Evolutionary conservation across 1,139 yeast genomes (phyloP), one percentile per base, ranked within the genome.

Genomic region (Meyerozyma sp.): DNA sequence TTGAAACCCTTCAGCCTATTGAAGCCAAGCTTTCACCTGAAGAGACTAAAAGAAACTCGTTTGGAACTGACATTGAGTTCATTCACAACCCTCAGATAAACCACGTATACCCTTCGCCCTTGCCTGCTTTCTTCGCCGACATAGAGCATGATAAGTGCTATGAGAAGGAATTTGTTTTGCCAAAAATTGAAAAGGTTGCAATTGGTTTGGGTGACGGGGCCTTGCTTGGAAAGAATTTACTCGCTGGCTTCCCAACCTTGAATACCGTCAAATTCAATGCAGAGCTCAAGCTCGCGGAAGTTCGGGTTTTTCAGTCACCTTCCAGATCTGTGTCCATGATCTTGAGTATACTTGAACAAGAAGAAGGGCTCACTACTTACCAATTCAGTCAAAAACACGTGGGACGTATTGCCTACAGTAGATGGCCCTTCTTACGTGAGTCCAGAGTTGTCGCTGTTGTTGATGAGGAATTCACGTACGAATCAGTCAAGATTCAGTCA

Each of bases 211-310:
- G 79, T 40, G 73, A 77, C 29, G 86, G 87, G 45, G 95, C 90
- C 9, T 72, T 77, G 49, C 66, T 77, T 3, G 98, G 98, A 39
- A 70, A 67, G 26, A 75, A 83, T 4, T 69, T 87, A 42, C 68
- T 86, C 46, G 95, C 96, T 13, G 97, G 98, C 2, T 93, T 94
- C 75, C 98, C 98, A 44, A 73, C 93, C 13, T 71, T 93, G 55
- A 66, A 77, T 41, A 79, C 94, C 0, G 65, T 93, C 40, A 84
- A 91, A 5, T 84, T 82, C 56, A 64, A 72, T 0, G 57, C 65
- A 13, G 59, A 66, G 36, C 65, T 73, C 51, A 65, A 68, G 40
- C 65, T 86, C 49, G 78, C 73, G 43, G 87, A 84, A 48, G 84
- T 91, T 13, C 70, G 76, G 48, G 85, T 94, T 2, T 93, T 93